A percentile compares a stretch with the other conserved stretches of the same genome.
Evolutionary conservation across 163 green algal genomes (phyloP).

Genomic region (Trebouxia gelatinosa): DNA sequence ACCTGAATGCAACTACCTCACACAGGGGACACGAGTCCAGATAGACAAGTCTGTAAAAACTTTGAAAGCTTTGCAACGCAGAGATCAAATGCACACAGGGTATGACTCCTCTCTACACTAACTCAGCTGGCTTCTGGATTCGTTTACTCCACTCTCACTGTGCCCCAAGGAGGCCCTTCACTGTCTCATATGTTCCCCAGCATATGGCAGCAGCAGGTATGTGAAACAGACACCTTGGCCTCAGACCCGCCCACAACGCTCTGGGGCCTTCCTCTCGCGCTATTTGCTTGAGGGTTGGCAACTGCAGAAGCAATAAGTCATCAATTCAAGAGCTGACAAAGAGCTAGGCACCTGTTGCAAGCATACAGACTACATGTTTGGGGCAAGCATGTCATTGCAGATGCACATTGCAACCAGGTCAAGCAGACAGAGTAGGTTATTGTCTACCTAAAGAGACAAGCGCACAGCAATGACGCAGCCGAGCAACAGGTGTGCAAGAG

Average conservation of each 20-base stretch:
- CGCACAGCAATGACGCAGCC: not conserved
- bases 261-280: conserved; percentile 75
- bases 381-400: not conserved
- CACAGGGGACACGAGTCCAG: too few relatives aligned
- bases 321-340: too few relatives aligned
- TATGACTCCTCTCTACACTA: too few relatives aligned
- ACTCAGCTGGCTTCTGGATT: too few relatives aligned
- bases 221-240: conserved; percentile 91
- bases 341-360: too few relatives aligned
- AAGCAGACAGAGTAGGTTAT: not conserved
- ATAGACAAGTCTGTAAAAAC: too few relatives aligned
- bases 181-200: conserved; percentile 95
- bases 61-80: too few relatives aligned
- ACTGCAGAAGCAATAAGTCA: conserved; percentile 43
- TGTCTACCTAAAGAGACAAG: not conserved
- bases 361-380: too few relatives aligned
- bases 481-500: not conserved
- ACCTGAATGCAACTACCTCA: too few relatives aligned
- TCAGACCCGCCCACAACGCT: conserved; percentile 80
- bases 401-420: not conserved
- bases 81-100: too few relatives aligned
- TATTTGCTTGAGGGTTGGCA: conserved; percentile 74
- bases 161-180: conserved; percentile 69
- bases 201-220: conserved; percentile 89
- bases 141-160: too few relatives aligned